Evolutionary conservation across 106 monocot species (phyloP), one percentile per base, ranked within the genome.

Genomic region (Phalaenopsis equestris): DNA sequence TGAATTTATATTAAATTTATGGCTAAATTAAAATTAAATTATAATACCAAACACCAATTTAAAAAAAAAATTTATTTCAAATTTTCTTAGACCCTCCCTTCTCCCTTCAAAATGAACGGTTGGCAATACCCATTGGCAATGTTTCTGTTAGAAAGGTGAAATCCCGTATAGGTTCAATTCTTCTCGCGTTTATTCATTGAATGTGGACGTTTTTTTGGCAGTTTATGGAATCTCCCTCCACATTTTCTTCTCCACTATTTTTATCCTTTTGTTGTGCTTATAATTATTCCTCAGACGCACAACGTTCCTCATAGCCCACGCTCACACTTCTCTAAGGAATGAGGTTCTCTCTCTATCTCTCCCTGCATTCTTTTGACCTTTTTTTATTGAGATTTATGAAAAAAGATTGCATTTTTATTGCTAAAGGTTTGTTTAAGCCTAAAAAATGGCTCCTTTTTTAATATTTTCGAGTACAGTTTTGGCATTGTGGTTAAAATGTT

Each of bases 171-270:
- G 61, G 61, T 61, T 18, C 61, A 21, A 8, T 61, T 61, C 6
- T 18, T 61, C 21, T 61, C 21, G 21, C 61, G 21, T 61, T 7
- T 21, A 21, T 75, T 75, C 75, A 48, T 75, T 48, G 76, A 76
- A 76, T 30, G 48, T 49, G 49, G 76, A 48, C 76, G 76, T 76
- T 76, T 76, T 76, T 72, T 52, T 47, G 14, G 47, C 12, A 11
- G 49, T 76, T 76, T 24, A 76, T 0, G 30, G 76, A 76, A 76
- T 14, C 48, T 48, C 24, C 1, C 74, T 12, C 2, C 36, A 8
- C n/a, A 42, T 47, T 76, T 76, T 9, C 52, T 8, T 49, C 49
- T n/a, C 46, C 1, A 45, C 21, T 49, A 52, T 43, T 43, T 46
- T 24, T 30, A 18, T 18, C 11, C 23, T 11, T 48, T 11, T 21